Evolutionary conservation across 176 grass and related monocot species (phyloP).

Genomic region (Triticum urartu): DNA sequence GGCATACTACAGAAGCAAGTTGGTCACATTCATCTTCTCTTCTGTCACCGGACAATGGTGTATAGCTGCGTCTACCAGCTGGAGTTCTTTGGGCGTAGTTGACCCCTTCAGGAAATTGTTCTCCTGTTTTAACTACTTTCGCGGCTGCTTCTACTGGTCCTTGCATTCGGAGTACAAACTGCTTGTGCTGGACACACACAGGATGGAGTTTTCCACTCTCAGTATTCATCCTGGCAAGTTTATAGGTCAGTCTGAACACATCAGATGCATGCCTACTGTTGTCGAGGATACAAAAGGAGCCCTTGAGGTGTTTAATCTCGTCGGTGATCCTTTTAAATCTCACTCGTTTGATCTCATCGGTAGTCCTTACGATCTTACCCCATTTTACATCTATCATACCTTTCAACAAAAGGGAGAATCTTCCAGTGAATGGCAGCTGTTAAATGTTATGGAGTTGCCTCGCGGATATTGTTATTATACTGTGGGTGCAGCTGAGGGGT

Average conservation of each 20-base stretch:
- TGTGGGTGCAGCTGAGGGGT: neutral
- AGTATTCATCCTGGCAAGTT: neutral
- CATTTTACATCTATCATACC: neutral
- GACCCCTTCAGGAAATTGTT: neutral
- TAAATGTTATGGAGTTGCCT: conserved; percentile 3
- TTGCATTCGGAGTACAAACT: neutral
- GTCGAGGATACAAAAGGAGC: neutral
- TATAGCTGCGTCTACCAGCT: neutral
- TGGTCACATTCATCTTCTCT: neutral
- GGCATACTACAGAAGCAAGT: neutral
- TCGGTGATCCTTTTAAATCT: neutral
- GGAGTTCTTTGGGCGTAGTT: neutral
- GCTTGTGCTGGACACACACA: neutral
- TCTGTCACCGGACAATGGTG: neutral
- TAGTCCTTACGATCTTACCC: neutral
- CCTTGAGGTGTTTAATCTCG: neutral
- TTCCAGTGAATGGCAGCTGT: neutral
- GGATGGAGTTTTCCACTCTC: conserved; percentile 17
- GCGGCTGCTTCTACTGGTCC: conserved; percentile 28
- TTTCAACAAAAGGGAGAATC: neutral
- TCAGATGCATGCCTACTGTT: neutral
- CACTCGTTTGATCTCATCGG: neutral
- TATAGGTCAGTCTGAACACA: neutral
- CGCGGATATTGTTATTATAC: neutral
- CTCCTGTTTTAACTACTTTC: neutral